Evolutionary conservation across 2,329 filamentous ascomycete species (phyloP).

Genomic region (Aureobasidium mangrovei): DNA sequence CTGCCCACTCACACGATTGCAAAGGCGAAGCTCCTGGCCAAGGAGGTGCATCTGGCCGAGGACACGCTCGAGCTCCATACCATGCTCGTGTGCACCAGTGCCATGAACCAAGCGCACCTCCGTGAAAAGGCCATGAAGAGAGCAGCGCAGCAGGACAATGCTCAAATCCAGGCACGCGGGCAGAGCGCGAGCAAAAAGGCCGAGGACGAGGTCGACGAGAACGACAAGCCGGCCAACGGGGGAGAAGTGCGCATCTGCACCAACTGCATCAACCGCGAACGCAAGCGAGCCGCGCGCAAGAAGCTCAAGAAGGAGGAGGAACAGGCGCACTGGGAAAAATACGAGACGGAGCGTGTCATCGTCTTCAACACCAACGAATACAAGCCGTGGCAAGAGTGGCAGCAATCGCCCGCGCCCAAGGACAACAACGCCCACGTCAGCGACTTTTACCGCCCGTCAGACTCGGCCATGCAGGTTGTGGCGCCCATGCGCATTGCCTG

Average conservation of each 20-base stretch:
- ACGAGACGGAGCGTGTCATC: conserved; percentile 72
- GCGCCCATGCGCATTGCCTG: conserved; percentile 94
- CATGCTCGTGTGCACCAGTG: conserved; percentile 82
- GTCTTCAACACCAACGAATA: conserved; percentile 87
- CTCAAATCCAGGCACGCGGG: conserved; percentile 37
- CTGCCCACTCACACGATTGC: conserved; percentile 86
- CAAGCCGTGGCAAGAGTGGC: conserved; percentile 43
- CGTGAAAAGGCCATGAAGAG: conserved; percentile 57
- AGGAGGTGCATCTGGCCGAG: conserved; percentile 56
- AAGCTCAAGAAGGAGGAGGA: conserved; percentile 91
- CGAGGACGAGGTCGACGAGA: conserved; percentile 43
- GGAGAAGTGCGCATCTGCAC: conserved; percentile 88
- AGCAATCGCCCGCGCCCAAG: conserved; percentile 34
- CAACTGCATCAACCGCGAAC: conserved; percentile 85
- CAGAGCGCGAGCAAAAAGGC: conserved; percentile 32
- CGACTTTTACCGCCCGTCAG: conserved; percentile 29
- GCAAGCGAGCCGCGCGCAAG: conserved; percentile 83
- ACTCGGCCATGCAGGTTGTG: conserved; percentile 66
- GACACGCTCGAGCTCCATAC: conserved; percentile 74
- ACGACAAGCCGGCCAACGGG: conserved; percentile 71
- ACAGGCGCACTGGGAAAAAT: conserved; percentile 74
- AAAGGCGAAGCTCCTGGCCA: conserved; percentile 82
- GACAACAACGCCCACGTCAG: conserved; percentile 18
- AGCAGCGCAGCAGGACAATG: conserved; percentile 40
- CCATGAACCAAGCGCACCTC: conserved; percentile 66